Conservation (phyloP, 257 asterid genomes). For the Coffea eugenioides region DNA sequence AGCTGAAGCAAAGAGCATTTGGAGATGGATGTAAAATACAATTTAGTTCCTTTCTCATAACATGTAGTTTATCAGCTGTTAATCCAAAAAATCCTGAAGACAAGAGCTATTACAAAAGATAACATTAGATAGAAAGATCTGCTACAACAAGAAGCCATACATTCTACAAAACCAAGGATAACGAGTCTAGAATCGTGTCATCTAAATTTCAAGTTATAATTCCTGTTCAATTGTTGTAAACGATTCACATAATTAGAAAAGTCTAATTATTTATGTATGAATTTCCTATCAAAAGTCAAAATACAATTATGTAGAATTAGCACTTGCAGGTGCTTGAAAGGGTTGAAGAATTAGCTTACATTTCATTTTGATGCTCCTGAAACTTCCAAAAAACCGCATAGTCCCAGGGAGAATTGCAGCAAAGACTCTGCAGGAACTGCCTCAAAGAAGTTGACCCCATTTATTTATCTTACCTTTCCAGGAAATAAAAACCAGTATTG, state of each 20-base stretch:
- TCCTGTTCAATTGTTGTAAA: neutral
- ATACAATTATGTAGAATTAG: neutral
- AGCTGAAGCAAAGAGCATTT: neutral
- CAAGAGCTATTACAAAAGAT: neutral
- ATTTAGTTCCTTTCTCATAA: neutral
- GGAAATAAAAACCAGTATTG: constrained; percentile 34
- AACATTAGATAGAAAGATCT: neutral
- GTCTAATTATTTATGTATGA: neutral
- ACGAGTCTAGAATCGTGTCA: neutral
- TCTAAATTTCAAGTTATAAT: neutral
- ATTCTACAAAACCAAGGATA: neutral
- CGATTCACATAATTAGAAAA: neutral
- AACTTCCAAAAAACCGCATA: constrained; percentile 94
- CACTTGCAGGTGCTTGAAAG: neutral
- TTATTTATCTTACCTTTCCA: constrained; percentile 31
- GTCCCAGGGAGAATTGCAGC: constrained; percentile 85
- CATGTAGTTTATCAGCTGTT: neutral
- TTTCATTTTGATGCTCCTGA: constrained; percentile 44
- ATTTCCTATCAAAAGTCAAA: neutral
- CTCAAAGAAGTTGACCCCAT: constrained; percentile 68
- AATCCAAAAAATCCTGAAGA: neutral
- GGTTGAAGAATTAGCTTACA: constrained; percentile 47
- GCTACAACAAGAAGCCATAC: neutral
- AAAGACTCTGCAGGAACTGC: constrained; percentile 68
- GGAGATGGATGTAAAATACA: neutral